Evolutionary conservation across 177 flowering plant species (phyloP).

Genomic region (Vitis hybrid): DNA sequence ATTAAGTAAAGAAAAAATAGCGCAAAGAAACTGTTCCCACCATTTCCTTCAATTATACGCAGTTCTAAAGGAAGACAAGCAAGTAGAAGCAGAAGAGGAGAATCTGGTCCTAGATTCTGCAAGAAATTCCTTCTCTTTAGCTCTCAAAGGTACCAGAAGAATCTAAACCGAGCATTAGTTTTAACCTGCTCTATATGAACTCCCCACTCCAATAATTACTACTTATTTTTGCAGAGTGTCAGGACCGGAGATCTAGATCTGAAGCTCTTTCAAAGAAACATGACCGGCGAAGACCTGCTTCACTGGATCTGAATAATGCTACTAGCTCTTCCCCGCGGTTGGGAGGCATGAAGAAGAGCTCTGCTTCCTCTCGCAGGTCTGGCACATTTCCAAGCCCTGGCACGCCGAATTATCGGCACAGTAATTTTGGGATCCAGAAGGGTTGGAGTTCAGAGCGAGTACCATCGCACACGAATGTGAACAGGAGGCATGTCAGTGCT

Average conservation of each 20-base stretch:
- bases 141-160: conserved; percentile 60
- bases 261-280: conserved; percentile 47
- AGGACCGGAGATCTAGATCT: conserved; percentile 56
- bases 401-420: conserved; percentile 58
- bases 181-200: neutral
- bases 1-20: neutral
- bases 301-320: conserved; percentile 71
- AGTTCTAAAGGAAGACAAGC: conserved; percentile 37
- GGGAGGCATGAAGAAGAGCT: conserved; percentile 52
- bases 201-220: neutral
- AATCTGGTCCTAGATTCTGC: conserved; percentile 44
- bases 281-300: conserved; percentile 55
- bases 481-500: conserved; percentile 36
- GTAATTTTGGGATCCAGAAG: conserved; percentile 54
- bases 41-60: conserved; percentile 20
- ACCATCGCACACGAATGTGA: conserved; percentile 45
- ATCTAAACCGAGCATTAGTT: neutral
- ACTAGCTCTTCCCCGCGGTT: conserved; percentile 56
- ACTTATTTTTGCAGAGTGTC: conserved; percentile 50
- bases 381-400: conserved; percentile 82
- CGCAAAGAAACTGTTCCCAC: conserved; percentile 13
- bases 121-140: conserved; percentile 71
- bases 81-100: conserved; percentile 40
- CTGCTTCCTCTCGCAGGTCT: conserved; percentile 35
- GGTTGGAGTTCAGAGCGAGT: conserved; percentile 98